Evolutionary conservation across 495 filamentous ascomycete species (phyloP).

Genomic region (Elasticomyces elasticus): DNA sequence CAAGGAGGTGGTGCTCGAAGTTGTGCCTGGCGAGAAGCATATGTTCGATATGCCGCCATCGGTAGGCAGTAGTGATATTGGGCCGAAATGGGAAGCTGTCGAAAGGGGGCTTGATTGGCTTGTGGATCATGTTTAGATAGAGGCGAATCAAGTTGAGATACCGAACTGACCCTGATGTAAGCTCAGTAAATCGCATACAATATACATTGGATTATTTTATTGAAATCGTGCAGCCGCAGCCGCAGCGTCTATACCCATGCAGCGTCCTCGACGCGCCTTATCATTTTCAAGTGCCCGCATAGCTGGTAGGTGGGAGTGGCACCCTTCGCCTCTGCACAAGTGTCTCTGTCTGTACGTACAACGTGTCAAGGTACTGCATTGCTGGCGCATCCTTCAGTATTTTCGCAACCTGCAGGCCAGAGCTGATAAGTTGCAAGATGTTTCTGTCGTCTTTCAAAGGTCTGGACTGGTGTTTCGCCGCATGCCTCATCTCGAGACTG

Average conservation of each 20-base stretch:
- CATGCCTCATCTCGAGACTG: conserved; percentile 45
- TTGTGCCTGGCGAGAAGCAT: conserved; percentile 10
- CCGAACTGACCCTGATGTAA: too few relatives aligned
- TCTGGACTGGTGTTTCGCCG: conserved; percentile 70
- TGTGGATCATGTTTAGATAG: conserved; percentile 5
- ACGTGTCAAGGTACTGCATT: conserved; percentile 67
- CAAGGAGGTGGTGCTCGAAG: conserved; percentile 4
- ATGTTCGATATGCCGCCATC: conserved; percentile 12
- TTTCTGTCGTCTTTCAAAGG: conserved; percentile 85
- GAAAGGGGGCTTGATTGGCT: conserved; percentile 11
- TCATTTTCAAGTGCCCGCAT: background rate
- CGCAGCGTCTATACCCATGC: too few relatives aligned
- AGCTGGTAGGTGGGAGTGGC: background rate
- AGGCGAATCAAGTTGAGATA: too few relatives aligned
- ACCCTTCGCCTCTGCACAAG: conserved; percentile 55
- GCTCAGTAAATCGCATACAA: too few relatives aligned
- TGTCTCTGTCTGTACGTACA: conserved; percentile 62
- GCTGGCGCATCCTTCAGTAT: conserved; percentile 72
- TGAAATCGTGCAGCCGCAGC: too few relatives aligned
- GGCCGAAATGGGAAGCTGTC: conserved; percentile 12
- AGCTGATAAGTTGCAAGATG: conserved; percentile 75
- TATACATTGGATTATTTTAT: too few relatives aligned
- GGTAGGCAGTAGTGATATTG: conserved; percentile 6
- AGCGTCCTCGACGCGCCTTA: too few relatives aligned
- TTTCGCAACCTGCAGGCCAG: conserved; percentile 77